Evolutionary conservation across 2,329 filamentous ascomycete species (phyloP).

Genomic region (Diplocarpon mali): DNA sequence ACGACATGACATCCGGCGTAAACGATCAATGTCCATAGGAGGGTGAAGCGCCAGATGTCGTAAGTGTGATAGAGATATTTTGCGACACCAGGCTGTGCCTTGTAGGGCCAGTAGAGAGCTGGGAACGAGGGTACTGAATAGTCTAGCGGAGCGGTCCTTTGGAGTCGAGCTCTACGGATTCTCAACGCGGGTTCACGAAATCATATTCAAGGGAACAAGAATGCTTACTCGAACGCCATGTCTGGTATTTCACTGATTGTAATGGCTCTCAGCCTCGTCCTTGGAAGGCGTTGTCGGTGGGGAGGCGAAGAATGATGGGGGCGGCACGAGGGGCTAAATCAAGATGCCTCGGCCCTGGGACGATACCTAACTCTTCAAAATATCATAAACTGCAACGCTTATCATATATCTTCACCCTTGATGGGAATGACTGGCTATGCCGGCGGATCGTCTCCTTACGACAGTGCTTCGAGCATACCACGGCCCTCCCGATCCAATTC

Average conservation of each 20-base stretch:
- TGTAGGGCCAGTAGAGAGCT: conserved; percentile 53
- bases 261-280: conserved; percentile 4
- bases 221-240: conserved; percentile 17
- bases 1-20: conserved; percentile 48
- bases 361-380: conserved; percentile 3
- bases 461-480: conserved; percentile 27
- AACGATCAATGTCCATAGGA: conserved; percentile 58
- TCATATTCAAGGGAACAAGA: neutral
- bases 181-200: conserved; percentile 3
- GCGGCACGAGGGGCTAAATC: conserved; percentile 9
- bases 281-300: neutral
- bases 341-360: conserved; percentile 8
- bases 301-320: neutral
- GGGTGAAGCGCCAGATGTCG: conserved; percentile 60
- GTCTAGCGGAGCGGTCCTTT: conserved; percentile 30
- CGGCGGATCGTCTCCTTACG: conserved; percentile 26
- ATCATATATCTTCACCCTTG: conserved; percentile 4
- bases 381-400: neutral
- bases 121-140: conserved; percentile 54
- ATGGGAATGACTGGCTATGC: conserved; percentile 18
- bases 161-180: conserved; percentile 16
- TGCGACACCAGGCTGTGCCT: conserved; percentile 33
- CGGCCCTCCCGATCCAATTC: conserved; percentile 16
- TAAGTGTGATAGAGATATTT: conserved; percentile 45
- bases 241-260: neutral